Evolutionary conservation across 768 basidiomycete species (phyloP), one percentile per base, ranked within the genome.

Genomic region (Galerina marginata): DNA sequence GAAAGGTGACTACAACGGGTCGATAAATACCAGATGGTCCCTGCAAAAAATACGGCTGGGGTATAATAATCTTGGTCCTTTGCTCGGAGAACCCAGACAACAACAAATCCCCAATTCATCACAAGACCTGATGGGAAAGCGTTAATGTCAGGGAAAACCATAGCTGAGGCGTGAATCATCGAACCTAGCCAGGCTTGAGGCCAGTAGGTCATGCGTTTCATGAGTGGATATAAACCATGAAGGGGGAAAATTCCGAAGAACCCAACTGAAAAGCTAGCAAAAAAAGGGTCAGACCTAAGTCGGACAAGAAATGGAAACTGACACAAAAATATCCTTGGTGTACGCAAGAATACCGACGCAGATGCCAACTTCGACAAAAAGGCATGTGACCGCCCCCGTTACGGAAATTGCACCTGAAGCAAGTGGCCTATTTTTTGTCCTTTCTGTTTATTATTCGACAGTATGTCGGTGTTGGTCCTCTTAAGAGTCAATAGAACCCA

Each of bases 371-470:
- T 58, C 48, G 4, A 58, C 11, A 36, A 43, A 14, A 38, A 58
- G 56, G 37, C 47, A 58, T 9, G 12, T 29, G 16, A 51, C 38
- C 4, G 38, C 56, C 10, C 56, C 48, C 11, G 20, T n/a, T 3
- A 58, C 12, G 9, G 56, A 49, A 39, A 58, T 58, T 6, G 48
- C 48, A 14, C 56, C 56, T 9, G 56, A 50, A 15, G 56, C 47
- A 26, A 58, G 38, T n/a, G 56, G 56, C 20, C 56, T 58, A 39
- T 58, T 49, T 26, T 58, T 58, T 16, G 56, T 51, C 16, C 56
- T 38, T 15, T 58, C 56, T 58, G 36, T 29, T 10, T 9, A 33
- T 25, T 6, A 10, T 6, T 5, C 6, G 39, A 40, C 20, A 20
- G 20, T 20, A 20, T 20, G 20, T 20, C 20, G 20, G 20, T 20